Conservation (phyloP, 768 basidiomycete species). For the Mrakia blollopis region DNA sequence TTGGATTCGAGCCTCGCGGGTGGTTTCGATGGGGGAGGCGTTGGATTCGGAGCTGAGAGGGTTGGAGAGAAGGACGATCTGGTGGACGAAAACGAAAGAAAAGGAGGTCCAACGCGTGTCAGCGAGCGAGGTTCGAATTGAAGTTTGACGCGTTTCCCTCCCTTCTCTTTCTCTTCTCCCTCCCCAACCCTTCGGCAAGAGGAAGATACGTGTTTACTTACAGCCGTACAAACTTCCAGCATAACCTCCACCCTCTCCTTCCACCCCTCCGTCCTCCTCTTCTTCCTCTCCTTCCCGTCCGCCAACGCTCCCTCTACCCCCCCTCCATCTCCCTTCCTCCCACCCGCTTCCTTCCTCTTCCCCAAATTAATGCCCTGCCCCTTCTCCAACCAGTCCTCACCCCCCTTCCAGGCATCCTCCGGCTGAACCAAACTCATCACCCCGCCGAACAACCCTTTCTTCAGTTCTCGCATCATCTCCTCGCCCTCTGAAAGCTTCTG, state of each 20-base stretch:
- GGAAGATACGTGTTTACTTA: not conserved
- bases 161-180: not conserved
- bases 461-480: not conserved
- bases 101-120: not conserved
- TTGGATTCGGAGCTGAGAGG: not conserved
- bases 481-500: not conserved
- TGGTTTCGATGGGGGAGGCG: not conserved
- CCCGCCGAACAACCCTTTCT: not conserved
- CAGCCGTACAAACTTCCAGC: slow-evolving; percentile 3
- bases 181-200: no score
- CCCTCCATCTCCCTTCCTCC: not conserved
- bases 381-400: not conserved
- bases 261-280: slow-evolving; percentile 8
- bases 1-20: not conserved
- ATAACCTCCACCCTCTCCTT: slow-evolving; percentile 7
- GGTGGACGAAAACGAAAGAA: not conserved
- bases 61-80: slow-evolving; percentile 4
- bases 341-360: not conserved
- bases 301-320: not conserved
- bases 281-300: slow-evolving; percentile 1
- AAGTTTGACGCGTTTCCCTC: no score
- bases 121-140: no score
- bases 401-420: not conserved
- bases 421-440: slow-evolving; percentile 15
- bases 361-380: not conserved